Evolutionary conservation across 495 filamentous ascomycete genomes (phyloP).

Genomic region (Endocarpon pusillum): DNA sequence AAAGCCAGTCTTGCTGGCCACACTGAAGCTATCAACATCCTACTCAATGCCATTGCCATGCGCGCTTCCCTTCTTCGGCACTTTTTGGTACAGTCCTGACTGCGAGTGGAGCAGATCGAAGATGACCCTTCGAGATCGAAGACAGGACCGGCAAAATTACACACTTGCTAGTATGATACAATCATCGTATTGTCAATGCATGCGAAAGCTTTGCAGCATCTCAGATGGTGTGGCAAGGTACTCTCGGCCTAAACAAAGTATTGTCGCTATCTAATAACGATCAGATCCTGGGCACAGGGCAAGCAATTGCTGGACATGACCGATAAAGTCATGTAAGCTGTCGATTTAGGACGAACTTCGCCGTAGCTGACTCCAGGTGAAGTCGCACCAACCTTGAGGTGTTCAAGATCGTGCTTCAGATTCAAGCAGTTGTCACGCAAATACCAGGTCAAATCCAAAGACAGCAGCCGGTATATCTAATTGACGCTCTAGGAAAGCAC

Average conservation of each 20-base stretch:
- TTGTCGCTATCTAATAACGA: too few relatives aligned
- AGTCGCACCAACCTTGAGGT: conserved; percentile 12
- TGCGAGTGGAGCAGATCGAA: too few relatives aligned
- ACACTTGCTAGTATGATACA: conserved; percentile 8
- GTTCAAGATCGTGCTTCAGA: conserved; percentile 11
- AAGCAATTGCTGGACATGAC: too few relatives aligned
- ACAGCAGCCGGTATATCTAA: conserved; percentile 17
- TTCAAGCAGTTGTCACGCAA: conserved; percentile 10
- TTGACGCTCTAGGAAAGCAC: conserved; percentile 12
- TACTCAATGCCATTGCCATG: conserved; percentile 13
- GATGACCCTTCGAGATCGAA: neutral
- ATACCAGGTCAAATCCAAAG: conserved; percentile 16
- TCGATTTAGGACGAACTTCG: too few relatives aligned
- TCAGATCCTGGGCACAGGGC: too few relatives aligned
- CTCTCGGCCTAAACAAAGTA: conserved; percentile 7
- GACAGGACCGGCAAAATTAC: conserved; percentile 2
- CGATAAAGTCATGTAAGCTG: too few relatives aligned
- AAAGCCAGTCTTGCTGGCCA: conserved; percentile 14
- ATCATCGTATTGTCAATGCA: conserved; percentile 5
- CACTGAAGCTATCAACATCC: conserved; percentile 13
- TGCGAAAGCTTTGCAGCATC: conserved; percentile 5
- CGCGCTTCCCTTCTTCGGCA: too few relatives aligned
- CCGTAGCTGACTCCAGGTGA: too few relatives aligned
- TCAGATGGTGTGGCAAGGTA: conserved; percentile 5
- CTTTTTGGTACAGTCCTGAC: too few relatives aligned